A percentile compares a stretch with the other conserved stretches of the same genome.
These are phyloP conservation scores for Geotrichum ghanense DNA, from an alignment of 805 yeast genomes.

Conservation along the genomic window DNA sequence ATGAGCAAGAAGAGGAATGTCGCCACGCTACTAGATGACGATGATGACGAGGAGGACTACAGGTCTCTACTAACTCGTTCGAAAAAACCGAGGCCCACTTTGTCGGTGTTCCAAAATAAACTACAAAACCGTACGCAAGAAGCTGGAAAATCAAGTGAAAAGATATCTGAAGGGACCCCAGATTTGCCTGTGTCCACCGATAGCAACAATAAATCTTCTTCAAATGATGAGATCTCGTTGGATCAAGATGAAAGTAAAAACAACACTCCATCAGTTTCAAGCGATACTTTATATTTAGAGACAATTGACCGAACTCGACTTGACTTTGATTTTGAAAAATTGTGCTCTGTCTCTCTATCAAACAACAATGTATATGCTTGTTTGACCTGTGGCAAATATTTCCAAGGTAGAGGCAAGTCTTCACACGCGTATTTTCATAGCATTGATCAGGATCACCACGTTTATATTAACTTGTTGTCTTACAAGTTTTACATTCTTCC, in stretches of 20 bases:
- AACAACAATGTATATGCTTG: conserved; percentile 59
- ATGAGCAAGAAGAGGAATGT: background rate
- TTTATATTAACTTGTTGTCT: conserved; percentile 44
- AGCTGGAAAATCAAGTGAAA: too few species aligned
- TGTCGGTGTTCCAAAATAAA: too few species aligned
- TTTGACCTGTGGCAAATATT: conserved; percentile 60
- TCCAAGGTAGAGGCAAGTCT: conserved; percentile 52
- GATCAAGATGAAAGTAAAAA: background rate
- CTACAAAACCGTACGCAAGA: too few species aligned
- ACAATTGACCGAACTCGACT: conserved; percentile 32
- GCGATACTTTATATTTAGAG: conserved; percentile 15
- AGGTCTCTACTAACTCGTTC: conserved; percentile 7
- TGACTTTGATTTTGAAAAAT: conserved; percentile 62
- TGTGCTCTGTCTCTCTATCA: conserved; percentile 54
- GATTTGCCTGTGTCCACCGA: too few species aligned
- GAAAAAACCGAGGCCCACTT: conserved; percentile 1
- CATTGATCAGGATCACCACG: conserved; percentile 49
- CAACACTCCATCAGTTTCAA: background rate
- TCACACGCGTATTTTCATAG: conserved; percentile 63
- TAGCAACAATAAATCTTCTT: too few species aligned
- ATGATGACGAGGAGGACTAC: conserved; percentile 7
- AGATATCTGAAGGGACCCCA: too few species aligned
- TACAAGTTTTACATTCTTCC: conserved; percentile 50
- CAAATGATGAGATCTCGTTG: too few species aligned
- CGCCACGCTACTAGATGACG: conserved; percentile 2